phyloP scores from a whole-genome alignment of 495 filamentous ascomycete genomes.

The Pseudomonodictys pantanalensis region DNA sequence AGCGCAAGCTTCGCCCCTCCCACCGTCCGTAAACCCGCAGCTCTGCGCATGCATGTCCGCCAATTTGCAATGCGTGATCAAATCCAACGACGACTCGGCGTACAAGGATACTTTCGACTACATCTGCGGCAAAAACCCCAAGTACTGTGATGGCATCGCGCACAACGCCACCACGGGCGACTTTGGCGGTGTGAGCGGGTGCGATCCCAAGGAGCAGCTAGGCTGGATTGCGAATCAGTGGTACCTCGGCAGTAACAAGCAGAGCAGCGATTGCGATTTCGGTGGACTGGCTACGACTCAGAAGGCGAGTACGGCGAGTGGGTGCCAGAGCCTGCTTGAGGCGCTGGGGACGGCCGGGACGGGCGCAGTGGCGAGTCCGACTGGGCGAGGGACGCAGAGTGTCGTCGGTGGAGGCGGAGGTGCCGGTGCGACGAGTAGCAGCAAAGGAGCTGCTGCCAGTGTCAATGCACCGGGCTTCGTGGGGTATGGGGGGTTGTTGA shows the following conservation, averaged over 20 bases:
- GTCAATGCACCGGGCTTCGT: conserved; percentile 53
- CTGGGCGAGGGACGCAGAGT: conserved; percentile 35
- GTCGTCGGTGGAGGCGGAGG: conserved; percentile 38
- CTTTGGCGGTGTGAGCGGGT: conserved; percentile 90
- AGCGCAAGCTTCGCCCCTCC: conserved; percentile 63
- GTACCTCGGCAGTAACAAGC: conserved; percentile 59
- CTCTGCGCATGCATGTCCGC: conserved; percentile 81
- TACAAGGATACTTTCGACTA: conserved; percentile 65
- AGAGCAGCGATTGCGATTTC: conserved; percentile 71
- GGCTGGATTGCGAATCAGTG: conserved; percentile 79
- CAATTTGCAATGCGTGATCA: conserved; percentile 65
- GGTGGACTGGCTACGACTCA: conserved; percentile 56
- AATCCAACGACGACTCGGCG: conserved; percentile 45
- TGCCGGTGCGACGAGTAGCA: conserved; percentile 44
- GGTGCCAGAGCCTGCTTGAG: conserved; percentile 54
- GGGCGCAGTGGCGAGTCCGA: conserved; percentile 53
- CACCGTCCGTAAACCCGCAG: conserved; percentile 71
- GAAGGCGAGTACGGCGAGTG: conserved; percentile 41
- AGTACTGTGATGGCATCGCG: conserved; percentile 67
- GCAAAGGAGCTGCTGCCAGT: conserved; percentile 42
- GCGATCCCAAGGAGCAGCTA: conserved; percentile 71
- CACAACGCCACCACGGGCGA: conserved; percentile 70
- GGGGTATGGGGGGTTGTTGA: conserved; percentile 58
- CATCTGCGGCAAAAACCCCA: conserved; percentile 58
- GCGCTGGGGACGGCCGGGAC: conserved; percentile 63